A percentile compares a stretch with the other conserved stretches of the same genome.
Conservation (phyloP, 805 yeast genomes). For the Metschnikowia proteae region DNA sequence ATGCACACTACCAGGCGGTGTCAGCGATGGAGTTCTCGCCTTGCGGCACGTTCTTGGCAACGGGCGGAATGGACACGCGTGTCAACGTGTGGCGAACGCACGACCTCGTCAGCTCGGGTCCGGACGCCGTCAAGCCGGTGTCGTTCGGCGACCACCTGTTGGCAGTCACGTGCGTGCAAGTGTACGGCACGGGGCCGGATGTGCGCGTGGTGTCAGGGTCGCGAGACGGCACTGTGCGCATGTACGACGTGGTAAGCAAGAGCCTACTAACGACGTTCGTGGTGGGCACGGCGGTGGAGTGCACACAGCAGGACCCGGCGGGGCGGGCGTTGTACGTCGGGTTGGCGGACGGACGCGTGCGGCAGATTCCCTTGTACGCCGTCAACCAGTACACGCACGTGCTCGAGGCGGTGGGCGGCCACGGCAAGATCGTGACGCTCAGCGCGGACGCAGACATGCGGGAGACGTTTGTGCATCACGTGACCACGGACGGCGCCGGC, state of each 20-base stretch:
- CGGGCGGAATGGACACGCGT: constrained; percentile 82
- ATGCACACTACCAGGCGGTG: constrained; percentile 80
- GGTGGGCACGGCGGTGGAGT: constrained; percentile 52
- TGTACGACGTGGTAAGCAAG: constrained; percentile 53
- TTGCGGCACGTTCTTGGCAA: constrained; percentile 61
- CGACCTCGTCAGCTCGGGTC: constrained; percentile 48
- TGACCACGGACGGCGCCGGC: neutral
- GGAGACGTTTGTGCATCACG: constrained; percentile 52
- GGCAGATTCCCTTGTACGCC: constrained; percentile 50
- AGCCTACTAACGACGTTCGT: constrained; percentile 66
- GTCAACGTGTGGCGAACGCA: constrained; percentile 66
- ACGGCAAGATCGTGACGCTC: constrained; percentile 47
- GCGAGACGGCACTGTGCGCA: constrained; percentile 67
- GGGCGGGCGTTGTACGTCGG: constrained; percentile 75
- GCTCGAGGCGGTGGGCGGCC: constrained; percentile 61
- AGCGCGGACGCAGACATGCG: constrained; percentile 48
- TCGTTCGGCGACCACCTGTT: constrained; percentile 60
- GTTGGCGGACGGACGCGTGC: constrained; percentile 55
- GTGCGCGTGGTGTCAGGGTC: constrained; percentile 66
- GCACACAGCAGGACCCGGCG: constrained; percentile 71
- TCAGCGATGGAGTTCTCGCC: constrained; percentile 54
- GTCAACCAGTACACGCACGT: constrained; percentile 34
- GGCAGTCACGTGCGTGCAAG: constrained; percentile 46
- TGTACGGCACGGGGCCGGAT: constrained; percentile 57
- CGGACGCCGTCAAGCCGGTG: constrained; percentile 49